A percentile compares a stretch with the other conserved stretches of the same genome.
Conservation (phyloP, 495 filamentous ascomycete genomes). For the Neurospora sp. region DNA sequence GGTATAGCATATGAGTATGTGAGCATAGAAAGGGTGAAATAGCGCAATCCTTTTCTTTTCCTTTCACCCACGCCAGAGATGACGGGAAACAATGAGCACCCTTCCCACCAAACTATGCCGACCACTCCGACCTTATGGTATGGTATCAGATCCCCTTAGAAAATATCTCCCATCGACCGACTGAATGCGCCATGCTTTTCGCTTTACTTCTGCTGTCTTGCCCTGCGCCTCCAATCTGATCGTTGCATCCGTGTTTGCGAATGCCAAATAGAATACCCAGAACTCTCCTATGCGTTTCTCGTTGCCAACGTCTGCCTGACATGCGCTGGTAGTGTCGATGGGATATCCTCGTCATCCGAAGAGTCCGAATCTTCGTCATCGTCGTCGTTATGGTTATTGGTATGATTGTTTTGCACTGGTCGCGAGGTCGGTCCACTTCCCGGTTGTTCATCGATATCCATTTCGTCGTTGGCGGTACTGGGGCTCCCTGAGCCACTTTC, state of each 20-base stretch:
- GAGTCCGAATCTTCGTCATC: slow-evolving; percentile 24
- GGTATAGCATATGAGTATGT: neutral
- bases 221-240: neutral
- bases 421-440: neutral
- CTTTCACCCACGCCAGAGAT: neutral
- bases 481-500: neutral
- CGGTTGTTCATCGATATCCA: neutral
- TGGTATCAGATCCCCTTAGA: no score
- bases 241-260: neutral
- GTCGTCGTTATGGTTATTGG: slow-evolving; percentile 2
- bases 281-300: slow-evolving; percentile 1
- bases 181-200: neutral
- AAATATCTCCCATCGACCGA: no score
- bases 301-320: slow-evolving; percentile 9
- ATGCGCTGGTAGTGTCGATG: slow-evolving; percentile 26
- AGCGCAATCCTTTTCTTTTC: neutral
- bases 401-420: neutral
- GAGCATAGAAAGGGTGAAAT: neutral
- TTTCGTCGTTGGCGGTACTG: neutral
- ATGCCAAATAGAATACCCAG: neutral
- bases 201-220: neutral
- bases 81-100: neutral
- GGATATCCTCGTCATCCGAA: slow-evolving; percentile 34
- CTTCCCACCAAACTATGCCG: neutral
- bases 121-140: neutral